Percentiles rank a stretch among this genome's conserved stretches.
Conservation (phyloP, 805 yeast genomes). For the Hanseniaspora pseudoguilliermondii region DNA sequence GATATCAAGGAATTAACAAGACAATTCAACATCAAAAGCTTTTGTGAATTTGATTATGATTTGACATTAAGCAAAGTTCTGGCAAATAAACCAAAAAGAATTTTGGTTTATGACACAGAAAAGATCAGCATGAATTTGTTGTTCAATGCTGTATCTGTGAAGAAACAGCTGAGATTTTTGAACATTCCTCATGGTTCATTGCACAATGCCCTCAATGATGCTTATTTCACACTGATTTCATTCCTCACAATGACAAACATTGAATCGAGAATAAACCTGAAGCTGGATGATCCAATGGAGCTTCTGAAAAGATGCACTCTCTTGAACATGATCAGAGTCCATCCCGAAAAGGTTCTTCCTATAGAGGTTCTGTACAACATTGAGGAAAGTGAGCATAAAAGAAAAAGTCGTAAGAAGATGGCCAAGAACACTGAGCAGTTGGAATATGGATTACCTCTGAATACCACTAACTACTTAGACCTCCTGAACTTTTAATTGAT, state of each 20-base stretch:
- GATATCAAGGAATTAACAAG: constrained; percentile 41
- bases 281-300: constrained; percentile 21
- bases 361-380: constrained; percentile 18
- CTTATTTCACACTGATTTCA: constrained; percentile 47
- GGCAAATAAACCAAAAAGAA: constrained; percentile 2
- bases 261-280: constrained; percentile 20
- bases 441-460: constrained; percentile 9
- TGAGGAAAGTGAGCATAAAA: constrained; percentile 9
- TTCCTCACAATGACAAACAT: constrained; percentile 39
- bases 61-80: neutral
- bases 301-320: constrained; percentile 17
- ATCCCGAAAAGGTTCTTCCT: constrained; percentile 22
- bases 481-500: constrained; percentile 18
- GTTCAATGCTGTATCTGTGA: neutral
- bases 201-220: constrained; percentile 65
- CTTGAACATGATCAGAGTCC: constrained; percentile 19
- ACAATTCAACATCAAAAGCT: neutral
- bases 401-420: constrained; percentile 8
- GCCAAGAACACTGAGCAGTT: constrained; percentile 4
- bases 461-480: neutral
- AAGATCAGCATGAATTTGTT: constrained; percentile 30
- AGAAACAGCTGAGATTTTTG: constrained; percentile 30
- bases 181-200: constrained; percentile 45
- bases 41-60: neutral
- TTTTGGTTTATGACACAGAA: constrained; percentile 35